Evolutionary conservation across 352 stramenopile genomes (phyloP).

Genomic region (Phytophthora gonapodyides): DNA sequence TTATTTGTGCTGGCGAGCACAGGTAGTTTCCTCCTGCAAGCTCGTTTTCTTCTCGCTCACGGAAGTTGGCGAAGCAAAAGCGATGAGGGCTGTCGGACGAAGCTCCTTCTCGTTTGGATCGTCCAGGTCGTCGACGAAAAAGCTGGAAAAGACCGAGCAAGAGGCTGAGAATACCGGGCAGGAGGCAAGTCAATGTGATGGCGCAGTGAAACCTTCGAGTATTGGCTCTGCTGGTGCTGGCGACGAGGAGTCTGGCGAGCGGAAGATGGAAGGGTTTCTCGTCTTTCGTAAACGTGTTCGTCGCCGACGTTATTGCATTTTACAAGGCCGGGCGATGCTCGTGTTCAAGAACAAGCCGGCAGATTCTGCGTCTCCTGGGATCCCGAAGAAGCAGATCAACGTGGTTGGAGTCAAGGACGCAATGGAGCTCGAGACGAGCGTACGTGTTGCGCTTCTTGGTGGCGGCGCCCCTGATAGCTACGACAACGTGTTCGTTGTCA

Average conservation of each 20-base stretch:
- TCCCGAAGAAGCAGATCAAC: slow-evolving; percentile 59
- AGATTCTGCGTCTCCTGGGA: slow-evolving; percentile 30
- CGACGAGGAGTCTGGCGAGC: slow-evolving; percentile 5
- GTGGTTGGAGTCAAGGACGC: slow-evolving; percentile 72
- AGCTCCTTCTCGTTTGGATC: slow-evolving; percentile 29
- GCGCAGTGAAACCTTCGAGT: slow-evolving; percentile 6
- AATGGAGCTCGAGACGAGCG: slow-evolving; percentile 58
- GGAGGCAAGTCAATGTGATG: slow-evolving; percentile 3
- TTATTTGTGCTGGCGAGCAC: slow-evolving; percentile 11
- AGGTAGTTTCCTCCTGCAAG: neutral
- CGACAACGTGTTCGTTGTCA: slow-evolving; percentile 71
- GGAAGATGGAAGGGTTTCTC: slow-evolving; percentile 65
- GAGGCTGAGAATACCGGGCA: neutral
- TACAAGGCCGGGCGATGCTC: slow-evolving; percentile 55
- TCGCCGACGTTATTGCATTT: slow-evolving; percentile 72
- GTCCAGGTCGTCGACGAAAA: slow-evolving; percentile 26
- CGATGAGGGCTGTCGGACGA: slow-evolving; percentile 17
- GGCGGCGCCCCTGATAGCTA: slow-evolving; percentile 28
- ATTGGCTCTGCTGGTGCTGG: slow-evolving; percentile 5
- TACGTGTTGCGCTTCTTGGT: slow-evolving; percentile 56
- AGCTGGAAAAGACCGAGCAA: slow-evolving; percentile 7
- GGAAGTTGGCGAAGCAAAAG: neutral
- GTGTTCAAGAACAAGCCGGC: slow-evolving; percentile 71
- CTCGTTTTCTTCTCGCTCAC: neutral
- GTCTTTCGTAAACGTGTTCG: slow-evolving; percentile 61